Conservation (phyloP, 2,329 filamentous ascomycete genomes). For the Cladosporium colombiae region DNA sequence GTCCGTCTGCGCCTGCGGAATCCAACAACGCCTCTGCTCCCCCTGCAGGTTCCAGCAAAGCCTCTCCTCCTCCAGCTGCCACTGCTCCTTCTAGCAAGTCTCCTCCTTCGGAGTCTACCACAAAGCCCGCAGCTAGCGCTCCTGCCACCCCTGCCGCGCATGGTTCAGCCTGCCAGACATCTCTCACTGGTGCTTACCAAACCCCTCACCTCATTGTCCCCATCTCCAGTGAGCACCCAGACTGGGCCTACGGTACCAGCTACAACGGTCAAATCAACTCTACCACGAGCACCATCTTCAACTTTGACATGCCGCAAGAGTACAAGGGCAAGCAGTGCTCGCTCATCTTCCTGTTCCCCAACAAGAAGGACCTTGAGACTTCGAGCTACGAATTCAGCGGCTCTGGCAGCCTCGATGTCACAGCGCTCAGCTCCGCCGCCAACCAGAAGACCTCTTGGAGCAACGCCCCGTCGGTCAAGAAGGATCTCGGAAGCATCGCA, state of each 20-base stretch:
- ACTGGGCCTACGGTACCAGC: constrained; percentile 42
- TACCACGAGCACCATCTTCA: constrained; percentile 45
- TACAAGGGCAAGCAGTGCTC: constrained; percentile 48
- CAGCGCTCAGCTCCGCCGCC: constrained; percentile 28
- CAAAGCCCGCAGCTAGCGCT: background rate
- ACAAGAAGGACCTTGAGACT: constrained; percentile 36
- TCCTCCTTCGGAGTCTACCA: background rate
- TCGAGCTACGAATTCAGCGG: constrained; percentile 41
- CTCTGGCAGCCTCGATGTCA: constrained; percentile 41
- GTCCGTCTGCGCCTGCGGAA: background rate
- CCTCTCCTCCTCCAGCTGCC: background rate
- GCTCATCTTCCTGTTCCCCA: constrained; percentile 50
- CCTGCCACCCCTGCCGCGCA: constrained; percentile 13
- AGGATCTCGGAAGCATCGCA: constrained; percentile 14
- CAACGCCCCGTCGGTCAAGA: constrained; percentile 18
- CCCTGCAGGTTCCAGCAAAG: background rate
- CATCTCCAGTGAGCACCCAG: constrained; percentile 40
- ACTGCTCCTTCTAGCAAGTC: background rate
- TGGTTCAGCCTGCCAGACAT: constrained; percentile 29
- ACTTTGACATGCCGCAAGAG: constrained; percentile 47
- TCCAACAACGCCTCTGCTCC: background rate
- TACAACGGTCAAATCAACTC: constrained; percentile 45
- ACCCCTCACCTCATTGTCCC: constrained; percentile 42
- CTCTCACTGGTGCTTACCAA: constrained; percentile 39
- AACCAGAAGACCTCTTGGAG: constrained; percentile 28